Evolutionary conservation across 2,329 filamentous ascomycete species (phyloP).

Genomic region (Parastagonospora nodorum): DNA sequence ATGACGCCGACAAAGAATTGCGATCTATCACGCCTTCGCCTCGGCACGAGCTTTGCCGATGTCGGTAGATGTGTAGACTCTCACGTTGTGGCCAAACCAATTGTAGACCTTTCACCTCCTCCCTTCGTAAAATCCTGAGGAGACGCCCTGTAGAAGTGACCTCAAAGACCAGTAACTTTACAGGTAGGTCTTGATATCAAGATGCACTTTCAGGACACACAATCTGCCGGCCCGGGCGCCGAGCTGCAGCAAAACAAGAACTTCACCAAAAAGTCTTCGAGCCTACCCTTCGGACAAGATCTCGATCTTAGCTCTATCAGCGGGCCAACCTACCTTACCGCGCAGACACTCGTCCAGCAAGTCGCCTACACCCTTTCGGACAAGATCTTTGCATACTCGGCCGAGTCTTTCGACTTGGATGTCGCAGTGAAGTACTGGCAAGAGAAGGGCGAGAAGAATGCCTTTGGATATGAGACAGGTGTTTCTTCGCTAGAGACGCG

Average conservation of each 20-base stretch:
- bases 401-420: constrained; percentile 90
- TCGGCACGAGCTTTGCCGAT: constrained; percentile 36
- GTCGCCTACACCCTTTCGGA: constrained; percentile 93
- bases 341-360: constrained; percentile 93
- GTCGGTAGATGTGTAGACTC: constrained; percentile 27
- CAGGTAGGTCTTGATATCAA: constrained; percentile 20
- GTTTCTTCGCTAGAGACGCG: constrained; percentile 85
- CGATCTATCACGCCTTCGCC: constrained; percentile 22
- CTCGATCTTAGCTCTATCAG: constrained; percentile 65
- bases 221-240: constrained; percentile 45
- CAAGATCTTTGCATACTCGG: constrained; percentile 97
- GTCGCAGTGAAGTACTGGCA: constrained; percentile 80
- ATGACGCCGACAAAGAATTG: constrained; percentile 21
- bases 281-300: constrained; percentile 59
- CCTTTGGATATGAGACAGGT: constrained; percentile 77
- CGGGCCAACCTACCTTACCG: constrained; percentile 90
- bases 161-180: constrained; percentile 5
- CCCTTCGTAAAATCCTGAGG: constrained; percentile 12
- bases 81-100: constrained; percentile 18
- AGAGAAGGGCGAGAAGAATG: constrained; percentile 71
- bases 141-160: not conserved
- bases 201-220: constrained; percentile 46
- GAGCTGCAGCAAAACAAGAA: constrained; percentile 36
- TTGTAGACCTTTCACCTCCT: constrained; percentile 7
- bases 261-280: constrained; percentile 53